A percentile compares a stretch with the other conserved stretches of the same genome.
These are phyloP conservation scores for Sherardia arvensis DNA, from an alignment of 257 asterid species.

Conservation along the genomic window DNA sequence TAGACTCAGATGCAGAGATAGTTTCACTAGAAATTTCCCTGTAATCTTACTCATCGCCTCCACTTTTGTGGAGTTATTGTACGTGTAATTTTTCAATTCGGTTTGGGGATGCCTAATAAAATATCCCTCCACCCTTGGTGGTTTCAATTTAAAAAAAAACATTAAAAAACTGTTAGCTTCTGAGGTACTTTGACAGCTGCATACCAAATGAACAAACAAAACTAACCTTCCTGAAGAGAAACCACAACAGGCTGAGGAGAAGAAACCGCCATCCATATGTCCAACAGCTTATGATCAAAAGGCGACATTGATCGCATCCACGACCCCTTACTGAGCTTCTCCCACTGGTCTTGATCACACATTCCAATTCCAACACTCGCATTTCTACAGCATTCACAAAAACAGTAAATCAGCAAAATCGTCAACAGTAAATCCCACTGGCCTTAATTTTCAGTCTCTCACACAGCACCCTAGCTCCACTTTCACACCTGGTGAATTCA, in stretches of 20 bases:
- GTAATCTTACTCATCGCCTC: too few relatives aligned
- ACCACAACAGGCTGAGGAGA: too few relatives aligned
- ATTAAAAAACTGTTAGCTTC: constrained; percentile 2
- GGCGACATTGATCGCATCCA: constrained; percentile 87
- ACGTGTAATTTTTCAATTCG: too few relatives aligned
- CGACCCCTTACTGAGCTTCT: constrained; percentile 51
- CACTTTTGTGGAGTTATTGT: too few relatives aligned
- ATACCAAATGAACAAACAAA: neutral
- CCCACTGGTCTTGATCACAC: constrained; percentile 77
- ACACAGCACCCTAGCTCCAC: constrained; percentile 57
- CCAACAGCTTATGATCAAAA: constrained; percentile 69
- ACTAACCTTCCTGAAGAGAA: too few relatives aligned
- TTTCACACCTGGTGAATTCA: too few relatives aligned
- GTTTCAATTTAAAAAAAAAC: too few relatives aligned
- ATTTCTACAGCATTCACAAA: constrained; percentile 40
- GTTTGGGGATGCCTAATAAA: too few relatives aligned
- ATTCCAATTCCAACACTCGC: constrained; percentile 63
- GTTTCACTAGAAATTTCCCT: too few relatives aligned
- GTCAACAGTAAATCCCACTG: constrained; percentile 29
- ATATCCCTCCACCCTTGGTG: too few relatives aligned
- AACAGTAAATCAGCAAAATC: neutral
- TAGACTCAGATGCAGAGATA: too few relatives aligned
- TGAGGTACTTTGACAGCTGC: neutral
- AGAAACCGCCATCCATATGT: too few relatives aligned
- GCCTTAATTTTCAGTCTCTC: constrained; percentile 67